Evolutionary conservation across 2,329 filamentous ascomycete genomes (phyloP), one percentile per base, ranked within the genome.

Genomic region (Cadophora luteo-olivacea): DNA sequence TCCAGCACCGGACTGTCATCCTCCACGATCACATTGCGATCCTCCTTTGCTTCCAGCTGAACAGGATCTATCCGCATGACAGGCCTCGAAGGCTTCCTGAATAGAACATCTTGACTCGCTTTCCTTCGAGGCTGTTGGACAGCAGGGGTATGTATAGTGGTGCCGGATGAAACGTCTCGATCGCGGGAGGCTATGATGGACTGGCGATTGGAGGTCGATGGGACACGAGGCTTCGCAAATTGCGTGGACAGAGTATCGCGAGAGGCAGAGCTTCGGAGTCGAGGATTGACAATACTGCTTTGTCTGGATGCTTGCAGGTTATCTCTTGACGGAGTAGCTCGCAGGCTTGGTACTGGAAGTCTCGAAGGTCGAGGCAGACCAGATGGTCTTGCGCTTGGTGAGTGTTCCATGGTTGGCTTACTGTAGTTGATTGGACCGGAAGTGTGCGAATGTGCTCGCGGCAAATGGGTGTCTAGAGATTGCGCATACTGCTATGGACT

Each of bases 351-450:
- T 69, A 87, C 79, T 14, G 86, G 86, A 58, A 88, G 79, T 72
- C 84, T 82, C 25, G 86, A 88, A 54, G 82, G 81, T 55, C 85
- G 81, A 68, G 86, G 86, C 62, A 87, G 81, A 14, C 70, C 74
- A 61, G 74, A 76, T 22, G 74, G 74, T 45, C 69, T 71, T 33
- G 71, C 60, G 11, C 57, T 68, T 36, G 69, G 72, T 52, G 73
- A 71, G 48, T 72, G 75, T 62, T 78, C 77, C 77, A 78, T 78
- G 16, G 36, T 69, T 32, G 64, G 48, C 38, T 49, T 52, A 32
- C 16, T n/a, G 52, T 29, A 36, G 8, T 57, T 33, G 24, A 36
- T 32, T 45, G 49, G 22, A 29, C 19, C 54, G 54, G 36, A 19
- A 19, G 36, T 38, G 14, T 64, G 61, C 61, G 61, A 55, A 38